Evolutionary conservation across 441 rosid species (phyloP).

Genomic region (Gossypium gossypioides): DNA sequence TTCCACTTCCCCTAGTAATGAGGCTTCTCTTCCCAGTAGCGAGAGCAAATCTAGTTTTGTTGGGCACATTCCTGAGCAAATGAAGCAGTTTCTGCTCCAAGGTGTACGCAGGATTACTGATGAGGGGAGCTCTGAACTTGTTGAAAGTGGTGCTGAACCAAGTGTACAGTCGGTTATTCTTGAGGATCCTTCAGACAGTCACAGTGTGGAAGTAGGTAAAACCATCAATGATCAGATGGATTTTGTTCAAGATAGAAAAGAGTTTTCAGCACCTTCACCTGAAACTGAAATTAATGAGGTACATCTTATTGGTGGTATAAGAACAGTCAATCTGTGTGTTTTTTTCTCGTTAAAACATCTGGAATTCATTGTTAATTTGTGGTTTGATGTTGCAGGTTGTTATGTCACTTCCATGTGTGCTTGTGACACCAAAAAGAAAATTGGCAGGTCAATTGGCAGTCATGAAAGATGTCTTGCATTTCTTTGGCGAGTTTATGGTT

Average conservation of each 20-base stretch:
- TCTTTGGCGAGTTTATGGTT: conserved; percentile 84
- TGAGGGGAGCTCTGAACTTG: conserved; percentile 63
- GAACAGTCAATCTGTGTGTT: not conserved
- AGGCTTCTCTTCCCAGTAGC: conserved; percentile 30
- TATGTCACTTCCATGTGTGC: conserved; percentile 70
- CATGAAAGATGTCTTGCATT: conserved; percentile 77
- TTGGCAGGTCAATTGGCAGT: conserved; percentile 84
- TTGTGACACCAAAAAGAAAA: conserved; percentile 90
- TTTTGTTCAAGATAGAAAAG: conserved; percentile 46
- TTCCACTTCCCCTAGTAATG: conserved; percentile 39
- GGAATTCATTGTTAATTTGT: conserved; percentile 21
- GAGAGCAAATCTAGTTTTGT: conserved; percentile 61
- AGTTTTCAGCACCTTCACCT: conserved; percentile 43
- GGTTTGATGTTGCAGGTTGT: conserved; percentile 56
- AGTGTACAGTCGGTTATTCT: conserved; percentile 32
- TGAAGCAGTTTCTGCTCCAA: conserved; percentile 87
- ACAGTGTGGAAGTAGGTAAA: conserved; percentile 39
- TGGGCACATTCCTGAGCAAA: conserved; percentile 93
- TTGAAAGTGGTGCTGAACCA: conserved; percentile 50
- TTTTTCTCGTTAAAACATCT: not conserved
- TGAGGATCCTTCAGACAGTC: conserved; percentile 49
- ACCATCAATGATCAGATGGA: conserved; percentile 59
- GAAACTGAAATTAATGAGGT: conserved; percentile 84
- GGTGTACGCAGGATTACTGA: conserved; percentile 84
- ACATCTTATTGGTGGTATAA: conserved; percentile 16